A percentile compares a stretch with the other conserved stretches of the same genome.
Evolutionary conservation across 2,329 filamentous ascomycete species (phyloP).

Genomic region (Fusarium mangiferae): DNA sequence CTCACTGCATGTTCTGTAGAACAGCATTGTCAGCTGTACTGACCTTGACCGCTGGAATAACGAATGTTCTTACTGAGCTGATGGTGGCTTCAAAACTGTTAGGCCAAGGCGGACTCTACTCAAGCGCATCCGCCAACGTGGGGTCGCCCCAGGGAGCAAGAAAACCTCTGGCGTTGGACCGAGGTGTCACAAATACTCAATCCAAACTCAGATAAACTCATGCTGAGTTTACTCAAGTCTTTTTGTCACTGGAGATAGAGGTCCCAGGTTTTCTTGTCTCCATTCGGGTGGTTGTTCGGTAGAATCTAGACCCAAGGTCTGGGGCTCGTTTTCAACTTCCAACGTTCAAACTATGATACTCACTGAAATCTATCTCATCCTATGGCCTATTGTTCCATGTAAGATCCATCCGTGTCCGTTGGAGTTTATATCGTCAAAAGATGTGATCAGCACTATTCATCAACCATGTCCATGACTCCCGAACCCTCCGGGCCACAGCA

Average conservation of each 20-base stretch:
- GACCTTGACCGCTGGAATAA: constrained; percentile 16
- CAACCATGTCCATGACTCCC: neutral
- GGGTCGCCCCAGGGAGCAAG: neutral
- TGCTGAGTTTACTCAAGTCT: fast-evolving
- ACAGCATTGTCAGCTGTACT: neutral
- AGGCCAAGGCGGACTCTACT: constrained; percentile 27
- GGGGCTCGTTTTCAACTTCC: constrained; percentile 12
- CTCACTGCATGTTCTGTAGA: neutral
- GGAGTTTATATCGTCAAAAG: neutral
- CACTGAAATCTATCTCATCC: neutral
- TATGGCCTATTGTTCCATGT: neutral
- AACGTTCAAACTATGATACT: neutral
- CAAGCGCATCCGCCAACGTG: constrained; percentile 25
- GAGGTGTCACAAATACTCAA: neutral
- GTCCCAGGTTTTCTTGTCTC: neutral
- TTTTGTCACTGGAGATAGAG: fast-evolving
- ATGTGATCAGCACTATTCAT: neutral
- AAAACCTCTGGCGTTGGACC: neutral
- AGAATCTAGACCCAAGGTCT: constrained; percentile 23
- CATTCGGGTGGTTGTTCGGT: neutral
- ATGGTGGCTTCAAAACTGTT: constrained; percentile 25
- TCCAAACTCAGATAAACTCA: fast-evolving
- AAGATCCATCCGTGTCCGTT: constrained; percentile 8
- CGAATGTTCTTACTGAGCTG: constrained; percentile 7
- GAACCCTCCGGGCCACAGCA: neutral